Conservation (phyloP, 176 grass and related monocot genomes). For the Aegilops sharonensis region DNA sequence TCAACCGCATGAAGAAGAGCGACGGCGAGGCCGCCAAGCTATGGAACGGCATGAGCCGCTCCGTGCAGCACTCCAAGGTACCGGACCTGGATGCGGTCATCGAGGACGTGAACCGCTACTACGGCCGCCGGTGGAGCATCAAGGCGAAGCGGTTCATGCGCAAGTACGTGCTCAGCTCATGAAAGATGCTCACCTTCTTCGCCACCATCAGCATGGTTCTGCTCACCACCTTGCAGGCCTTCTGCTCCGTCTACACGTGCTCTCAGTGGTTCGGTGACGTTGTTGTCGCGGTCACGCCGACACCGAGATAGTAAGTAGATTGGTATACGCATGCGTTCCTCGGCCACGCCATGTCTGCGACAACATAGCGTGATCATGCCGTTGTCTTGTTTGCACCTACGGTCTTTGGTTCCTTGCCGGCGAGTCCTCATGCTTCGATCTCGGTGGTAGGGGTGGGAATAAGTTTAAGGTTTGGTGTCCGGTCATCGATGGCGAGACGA, state of each 20-base stretch:
- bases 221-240: slow-evolving; percentile 73
- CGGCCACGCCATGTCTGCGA: no score
- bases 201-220: slow-evolving; percentile 70
- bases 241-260: slow-evolving; percentile 84
- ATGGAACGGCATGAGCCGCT: slow-evolving; percentile 81
- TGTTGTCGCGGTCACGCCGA: neutral
- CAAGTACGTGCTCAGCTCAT: slow-evolving; percentile 73
- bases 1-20: slow-evolving; percentile 78
- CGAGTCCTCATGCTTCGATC: no score
- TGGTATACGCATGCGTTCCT: no score
- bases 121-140: slow-evolving; percentile 63
- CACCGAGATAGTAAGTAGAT: neutral
- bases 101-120: slow-evolving; percentile 69
- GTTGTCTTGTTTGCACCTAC: no score
- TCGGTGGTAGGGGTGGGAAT: no score
- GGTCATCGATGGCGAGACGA: no score
- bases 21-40: slow-evolving; percentile 55
- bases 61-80: slow-evolving; percentile 62
- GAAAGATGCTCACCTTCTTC: slow-evolving; percentile 82
- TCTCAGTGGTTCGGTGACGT: slow-evolving; percentile 70
- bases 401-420: no score
- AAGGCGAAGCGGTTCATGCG: slow-evolving; percentile 76
- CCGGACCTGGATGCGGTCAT: slow-evolving; percentile 44
- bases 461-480: no score
- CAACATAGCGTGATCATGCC: no score